Percentiles rank a stretch among this genome's conserved stretches.
Evolutionary conservation across 225 moss, liverwort and hornwort genomes (phyloP).

Genomic region (Marchantia paleacea): DNA sequence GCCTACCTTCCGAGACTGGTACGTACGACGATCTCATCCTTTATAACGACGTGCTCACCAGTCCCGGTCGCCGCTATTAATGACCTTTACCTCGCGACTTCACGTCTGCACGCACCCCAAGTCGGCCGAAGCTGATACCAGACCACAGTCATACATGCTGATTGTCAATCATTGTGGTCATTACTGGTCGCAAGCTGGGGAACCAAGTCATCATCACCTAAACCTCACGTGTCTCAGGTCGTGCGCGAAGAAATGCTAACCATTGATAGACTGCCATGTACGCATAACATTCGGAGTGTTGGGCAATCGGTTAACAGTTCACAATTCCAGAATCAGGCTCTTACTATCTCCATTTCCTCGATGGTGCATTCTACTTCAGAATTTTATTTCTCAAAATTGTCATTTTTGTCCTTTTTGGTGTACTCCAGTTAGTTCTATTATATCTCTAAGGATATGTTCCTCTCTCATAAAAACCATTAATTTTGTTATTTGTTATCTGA

Average conservation of each 20-base stretch:
- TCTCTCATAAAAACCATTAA: too few relatives aligned
- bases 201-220: slow-evolving; percentile 8
- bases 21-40: background rate
- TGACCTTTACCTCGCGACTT: background rate
- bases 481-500: too few relatives aligned
- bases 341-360: too few relatives aligned
- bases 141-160: background rate
- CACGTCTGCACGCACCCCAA: slow-evolving; percentile 18
- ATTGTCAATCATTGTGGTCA: slow-evolving; percentile 9
- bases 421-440: too few relatives aligned
- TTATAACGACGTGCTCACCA: slow-evolving; percentile 6
- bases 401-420: too few relatives aligned
- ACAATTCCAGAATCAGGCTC: too few relatives aligned
- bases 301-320: too few relatives aligned
- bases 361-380: too few relatives aligned
- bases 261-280: background rate
- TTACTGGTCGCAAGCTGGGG: slow-evolving; percentile 6
- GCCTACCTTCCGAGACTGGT: background rate
- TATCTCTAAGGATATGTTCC: too few relatives aligned
- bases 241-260: background rate
- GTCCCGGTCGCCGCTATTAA: slow-evolving; percentile 2
- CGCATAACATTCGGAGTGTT: too few relatives aligned
- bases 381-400: too few relatives aligned
- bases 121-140: background rate
- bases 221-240: background rate